These are phyloP conservation scores for Aspergillus brunneoviolaceus DNA, from an alignment of 2,329 filamentous ascomycete genomes.

Conservation along the genomic window DNA sequence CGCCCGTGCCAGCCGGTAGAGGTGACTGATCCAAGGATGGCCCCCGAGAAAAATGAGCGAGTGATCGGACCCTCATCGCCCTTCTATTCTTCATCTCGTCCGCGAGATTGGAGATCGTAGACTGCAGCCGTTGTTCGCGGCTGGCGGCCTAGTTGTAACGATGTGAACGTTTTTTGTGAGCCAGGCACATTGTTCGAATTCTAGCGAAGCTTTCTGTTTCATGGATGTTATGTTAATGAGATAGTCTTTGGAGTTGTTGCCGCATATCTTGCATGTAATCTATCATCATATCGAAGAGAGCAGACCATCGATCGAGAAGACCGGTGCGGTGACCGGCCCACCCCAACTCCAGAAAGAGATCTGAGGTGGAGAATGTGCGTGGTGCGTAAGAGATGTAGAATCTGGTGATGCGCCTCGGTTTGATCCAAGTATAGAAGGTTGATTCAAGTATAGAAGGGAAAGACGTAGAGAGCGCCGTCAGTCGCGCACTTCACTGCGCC, in stretches of 20 bases:
- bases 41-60: conserved; percentile 1
- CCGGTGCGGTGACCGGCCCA: not conserved
- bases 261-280: not conserved
- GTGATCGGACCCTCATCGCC: not conserved
- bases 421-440: too few species aligned
- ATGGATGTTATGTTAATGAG: conserved; percentile 3
- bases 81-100: conserved; percentile 12
- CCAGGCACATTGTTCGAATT: conserved; percentile 16
- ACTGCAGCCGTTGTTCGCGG: conserved; percentile 20
- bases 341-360: not conserved
- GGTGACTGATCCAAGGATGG: not conserved
- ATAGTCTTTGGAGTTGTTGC: not conserved
- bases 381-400: not conserved
- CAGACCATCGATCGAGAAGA: not conserved
- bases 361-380: not conserved
- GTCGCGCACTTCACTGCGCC: too few species aligned
- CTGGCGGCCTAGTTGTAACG: conserved; percentile 48
- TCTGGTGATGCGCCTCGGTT: not conserved
- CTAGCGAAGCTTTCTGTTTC: conserved; percentile 11
- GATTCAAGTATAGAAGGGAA: too few species aligned
- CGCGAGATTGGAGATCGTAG: conserved; percentile 14
- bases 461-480: too few species aligned
- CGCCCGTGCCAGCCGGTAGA: conserved; percentile 75
- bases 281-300: not conserved
- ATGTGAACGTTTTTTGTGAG: conserved; percentile 48